Evolutionary conservation across 495 filamentous ascomycete genomes (phyloP), one percentile per base, ranked within the genome.

Genomic region (Tuber magnatum): DNA sequence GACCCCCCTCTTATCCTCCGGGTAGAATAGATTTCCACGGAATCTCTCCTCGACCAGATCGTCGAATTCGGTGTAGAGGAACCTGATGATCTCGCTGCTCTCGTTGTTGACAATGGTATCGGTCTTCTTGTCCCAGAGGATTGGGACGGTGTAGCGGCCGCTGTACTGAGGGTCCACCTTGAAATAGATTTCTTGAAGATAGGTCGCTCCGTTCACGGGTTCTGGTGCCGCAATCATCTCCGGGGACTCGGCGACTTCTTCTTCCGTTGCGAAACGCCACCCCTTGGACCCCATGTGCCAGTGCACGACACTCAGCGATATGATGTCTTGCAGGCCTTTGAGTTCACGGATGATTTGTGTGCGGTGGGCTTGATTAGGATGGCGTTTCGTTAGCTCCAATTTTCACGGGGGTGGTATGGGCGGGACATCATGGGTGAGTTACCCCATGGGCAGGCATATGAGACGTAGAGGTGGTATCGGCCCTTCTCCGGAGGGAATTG

Each of bases 41-140:
- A 87, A 88, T 75, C 88, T 73, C 61, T 87, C 84, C 0, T 89
- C 88, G 3, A 96, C 81, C 24, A 94, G 83, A 73, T 89, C 86
- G 81, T 97, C 92, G 80, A 94, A 97, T 73, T 89, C 89, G 43
- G 85, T 83, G 78, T 89, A 89, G 16, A 91, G 82, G 84, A 91
- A 90, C 71, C 91, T 84, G 74, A 95, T 89, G 77, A 97, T 93
- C 86, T 96, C 93, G 76, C 88, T 88, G 79, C 90, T 92, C 86
- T 96, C 93, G 77, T 97, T 96, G 83, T 88, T 94, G 74, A 94
- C 93, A 75, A 94, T 92, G 38, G 87, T 89, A 74, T 89, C 86
- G 68, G 84, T 83, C 84, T 91, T 89, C 80, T 87, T 92, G 83
- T 97, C 93, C 85, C 90, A 95, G 39, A 97, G 86, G 41, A 89